Base-by-base conservation (phyloP, 2,329 filamentous ascomycete genomes). In the Neopestalotiopsis sp. region DNA sequence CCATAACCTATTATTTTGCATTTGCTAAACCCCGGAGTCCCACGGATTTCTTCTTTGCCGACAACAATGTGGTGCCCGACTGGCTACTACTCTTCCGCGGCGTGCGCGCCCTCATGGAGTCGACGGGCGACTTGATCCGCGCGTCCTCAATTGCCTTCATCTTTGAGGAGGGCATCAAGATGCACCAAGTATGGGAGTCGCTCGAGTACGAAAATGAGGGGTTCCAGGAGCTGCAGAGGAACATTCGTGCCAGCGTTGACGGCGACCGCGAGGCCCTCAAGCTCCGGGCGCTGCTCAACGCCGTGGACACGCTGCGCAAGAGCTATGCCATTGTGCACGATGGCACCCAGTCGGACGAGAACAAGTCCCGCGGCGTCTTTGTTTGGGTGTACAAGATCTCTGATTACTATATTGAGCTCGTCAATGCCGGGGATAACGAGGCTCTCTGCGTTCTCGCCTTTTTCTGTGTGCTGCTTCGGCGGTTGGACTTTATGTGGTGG, bases 401-500 rank as follows among this genome's bases (percentile, higher is more conserved):
- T 9, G 34, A 42, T 28, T 7, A 9, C 4, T 67, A 49, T 13
- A 49, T 67, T 34, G 38, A 40, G 13, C 38, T 67, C 30, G 65
- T 67, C 2, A 20, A 56, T 17, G 32, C 40, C 13, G 56, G 32
- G 2, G 34, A 67, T 30, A 61, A 4, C 14, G 65, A 67, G 57
- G 65, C 65, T 1, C 57, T 67, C 17, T 67, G 65, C 38, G 20
- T 67, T 3, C 56, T 67, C 17, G 65, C 56, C n/a, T 67, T 45
- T 24, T 67, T 67, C 49, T 67, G 52, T n/a, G 32, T 67, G 7
- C 34, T 67, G 30, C 17, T 67, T 10, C n/a, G 38, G 24, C 56
- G 65, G 9, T n/a, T 60, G 17, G 57, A 67, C 17, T 67, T 17
- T 60, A 24, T 40, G 34, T 67, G 65, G 65, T 61, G 57, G 56